These are phyloP conservation scores for Amanita inopinata DNA, from an alignment of 768 basidiomycete genomes.

Conservation along the genomic window DNA sequence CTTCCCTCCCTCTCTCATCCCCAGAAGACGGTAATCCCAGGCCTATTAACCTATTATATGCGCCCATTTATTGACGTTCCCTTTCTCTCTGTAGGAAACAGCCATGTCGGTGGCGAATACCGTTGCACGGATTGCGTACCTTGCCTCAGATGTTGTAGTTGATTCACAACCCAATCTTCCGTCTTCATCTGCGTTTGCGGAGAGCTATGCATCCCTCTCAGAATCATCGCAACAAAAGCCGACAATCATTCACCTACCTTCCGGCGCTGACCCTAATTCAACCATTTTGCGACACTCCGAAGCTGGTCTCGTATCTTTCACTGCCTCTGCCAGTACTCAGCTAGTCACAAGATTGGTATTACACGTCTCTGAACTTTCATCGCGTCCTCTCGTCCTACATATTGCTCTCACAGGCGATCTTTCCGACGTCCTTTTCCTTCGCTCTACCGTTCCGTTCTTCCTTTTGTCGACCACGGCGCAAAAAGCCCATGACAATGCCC, in stretches of 20 bases:
- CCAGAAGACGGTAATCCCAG: too few species aligned
- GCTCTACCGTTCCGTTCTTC: slow-evolving; percentile 73
- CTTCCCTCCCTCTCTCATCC: too few species aligned
- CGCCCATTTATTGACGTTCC: too few species aligned
- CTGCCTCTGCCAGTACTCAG: slow-evolving; percentile 1
- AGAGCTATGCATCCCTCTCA: background rate
- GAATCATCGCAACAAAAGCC: slow-evolving; percentile 2
- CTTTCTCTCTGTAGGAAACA: too few species aligned
- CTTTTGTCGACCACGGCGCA: slow-evolving; percentile 69
- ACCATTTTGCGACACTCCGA: slow-evolving; percentile 4
- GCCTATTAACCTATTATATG: too few species aligned
- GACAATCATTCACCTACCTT: background rate
- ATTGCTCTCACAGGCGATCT: slow-evolving; percentile 59
- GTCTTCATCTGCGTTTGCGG: slow-evolving; percentile 1
- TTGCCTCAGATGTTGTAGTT: slow-evolving; percentile 59
- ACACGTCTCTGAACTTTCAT: slow-evolving; percentile 7
- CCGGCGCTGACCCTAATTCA: slow-evolving; percentile 1
- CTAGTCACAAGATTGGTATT: slow-evolving; percentile 3
- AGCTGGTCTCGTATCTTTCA: slow-evolving; percentile 1
- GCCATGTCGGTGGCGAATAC: slow-evolving; percentile 3
- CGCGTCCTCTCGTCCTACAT: slow-evolving; percentile 5
- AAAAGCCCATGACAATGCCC: slow-evolving; percentile 83
- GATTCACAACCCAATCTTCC: slow-evolving; percentile 32
- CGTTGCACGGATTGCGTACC: slow-evolving; percentile 55
- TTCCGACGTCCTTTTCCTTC: slow-evolving; percentile 66